Base-by-base conservation (phyloP, 768 basidiomycete genomes). In the Floccularia luteovirens region DNA sequence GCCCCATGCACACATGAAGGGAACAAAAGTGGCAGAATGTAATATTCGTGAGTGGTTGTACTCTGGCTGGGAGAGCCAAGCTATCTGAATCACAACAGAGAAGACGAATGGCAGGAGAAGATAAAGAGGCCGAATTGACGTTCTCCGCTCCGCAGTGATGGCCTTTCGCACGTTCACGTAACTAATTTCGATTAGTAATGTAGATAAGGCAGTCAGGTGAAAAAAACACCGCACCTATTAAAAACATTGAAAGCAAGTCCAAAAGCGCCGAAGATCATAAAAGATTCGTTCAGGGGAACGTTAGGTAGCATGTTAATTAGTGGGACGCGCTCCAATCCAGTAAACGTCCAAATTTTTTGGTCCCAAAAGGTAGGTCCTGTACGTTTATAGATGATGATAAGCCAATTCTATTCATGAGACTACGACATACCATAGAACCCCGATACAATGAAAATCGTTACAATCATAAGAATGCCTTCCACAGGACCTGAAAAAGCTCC, bases 401-500 rank as follows among this genome's bases (percentile, higher is more conserved):
- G 17, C 4, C n/a, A 24, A 8, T 37, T 22, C 4, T 7, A 24
- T 20, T 35, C 30, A 13, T 6, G 36, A 39, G 33, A 28, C 25
- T 12, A 17, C 20, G 27, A 54, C 70, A 34, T 45, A 78, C 89
- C 89, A 50, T 70, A 81, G 38, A 86, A 58, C 0, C 90, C 93
- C 10, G 85, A 83, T 38, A 94, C 64, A 22, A 79, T 48, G 63
- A 82, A 97, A 40, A 97, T 80, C 6, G 49, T 56, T 20, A 82
- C 67, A 41, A 98, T 82, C 60, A 97, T 73, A 24, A 99, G 64
- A 48, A 98, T 94, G 5, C 96, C 96, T 59, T 98, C 96, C 2
- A 97, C 88, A 0, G 96, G 94, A 0, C 96, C 94, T 12, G 90
- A 94, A 60, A 94, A 94, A 24, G 83, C 76, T 6, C 89, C 91